Evolutionary conservation across 192 early-diverging fungal genomes (phyloP), one percentile per base, ranked within the genome.

Genomic region (Backusella tarrabulga): DNA sequence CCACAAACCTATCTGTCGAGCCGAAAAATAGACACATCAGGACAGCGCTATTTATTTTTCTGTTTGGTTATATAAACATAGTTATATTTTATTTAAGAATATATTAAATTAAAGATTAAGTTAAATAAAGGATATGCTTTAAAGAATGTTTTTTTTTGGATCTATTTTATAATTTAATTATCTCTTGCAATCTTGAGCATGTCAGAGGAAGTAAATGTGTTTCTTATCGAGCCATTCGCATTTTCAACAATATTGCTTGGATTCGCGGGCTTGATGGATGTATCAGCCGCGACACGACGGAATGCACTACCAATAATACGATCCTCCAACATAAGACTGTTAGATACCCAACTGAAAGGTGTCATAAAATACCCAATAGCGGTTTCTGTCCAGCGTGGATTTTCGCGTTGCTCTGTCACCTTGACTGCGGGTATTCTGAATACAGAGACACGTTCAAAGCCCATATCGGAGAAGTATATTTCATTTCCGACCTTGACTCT

Each of bases 401-500:
- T 14, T 63, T 63, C 56, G 9, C 56, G 23, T 11, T 63, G 56
- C 9, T 63, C 56, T 63, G 56, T 63, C 8, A 63, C 56, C 11
- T 63, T 63, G 26, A 63, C 56, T 3, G 23, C 5, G 26, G 56
- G 56, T 1, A 11, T 1, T 63, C 21, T 63, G 26, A 63, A 63
- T 29, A 63, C 56, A 29, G 56, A 63, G 9, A 26, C 56, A 29
- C 56, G 23, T n/a, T 63, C 56, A 63, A 63, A 63, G 23, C 26
- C 56, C 29, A 63, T 23, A 12, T 29, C 23, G 36, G 80, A 79
- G 32, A 94, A 71, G 29, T 85, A 89, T 14, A 89, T 79, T 75
- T 95, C 93, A 1, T 91, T 93, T 81, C 93, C 83, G 63, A 91
- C 92, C 84, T 96, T 96, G 21, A 88, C 86, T 77, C 83, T 86